Evolutionary conservation across 495 filamentous ascomycete species (phyloP).

Genomic region (Penicillium ochrochloron): DNA sequence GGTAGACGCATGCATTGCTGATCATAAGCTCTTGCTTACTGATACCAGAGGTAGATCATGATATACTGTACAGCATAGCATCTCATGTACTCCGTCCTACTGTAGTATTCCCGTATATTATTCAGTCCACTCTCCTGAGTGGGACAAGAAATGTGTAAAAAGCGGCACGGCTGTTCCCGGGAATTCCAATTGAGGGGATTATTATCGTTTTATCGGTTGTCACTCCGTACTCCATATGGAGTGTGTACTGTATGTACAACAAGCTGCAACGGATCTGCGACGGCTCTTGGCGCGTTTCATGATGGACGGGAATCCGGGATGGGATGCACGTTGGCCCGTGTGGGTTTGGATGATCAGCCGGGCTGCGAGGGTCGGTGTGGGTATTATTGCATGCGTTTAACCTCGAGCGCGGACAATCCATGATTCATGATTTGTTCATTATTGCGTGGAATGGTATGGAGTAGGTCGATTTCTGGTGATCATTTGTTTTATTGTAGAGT

Average conservation of each 20-base stretch:
- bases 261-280: slow-evolving; percentile 31
- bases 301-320: slow-evolving; percentile 19
- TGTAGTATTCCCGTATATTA: background rate
- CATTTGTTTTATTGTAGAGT: background rate
- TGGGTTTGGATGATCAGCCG: slow-evolving; percentile 26
- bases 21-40: background rate
- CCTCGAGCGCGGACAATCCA: background rate
- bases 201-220: background rate
- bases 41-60: background rate
- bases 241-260: background rate
- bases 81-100: no score
- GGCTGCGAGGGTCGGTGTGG: background rate
- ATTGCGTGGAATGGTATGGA: background rate
- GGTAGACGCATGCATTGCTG: background rate
- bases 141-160: background rate
- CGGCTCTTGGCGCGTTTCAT: slow-evolving; percentile 33
- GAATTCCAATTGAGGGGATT: background rate
- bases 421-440: background rate
- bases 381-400: background rate
- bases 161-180: background rate
- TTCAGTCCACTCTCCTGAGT: background rate
- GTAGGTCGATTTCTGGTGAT: background rate
- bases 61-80: background rate
- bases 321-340: slow-evolving; percentile 32
- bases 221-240: background rate